Conservation (phyloP, 208 protist species). For the Leptomonas seymouri region DNA sequence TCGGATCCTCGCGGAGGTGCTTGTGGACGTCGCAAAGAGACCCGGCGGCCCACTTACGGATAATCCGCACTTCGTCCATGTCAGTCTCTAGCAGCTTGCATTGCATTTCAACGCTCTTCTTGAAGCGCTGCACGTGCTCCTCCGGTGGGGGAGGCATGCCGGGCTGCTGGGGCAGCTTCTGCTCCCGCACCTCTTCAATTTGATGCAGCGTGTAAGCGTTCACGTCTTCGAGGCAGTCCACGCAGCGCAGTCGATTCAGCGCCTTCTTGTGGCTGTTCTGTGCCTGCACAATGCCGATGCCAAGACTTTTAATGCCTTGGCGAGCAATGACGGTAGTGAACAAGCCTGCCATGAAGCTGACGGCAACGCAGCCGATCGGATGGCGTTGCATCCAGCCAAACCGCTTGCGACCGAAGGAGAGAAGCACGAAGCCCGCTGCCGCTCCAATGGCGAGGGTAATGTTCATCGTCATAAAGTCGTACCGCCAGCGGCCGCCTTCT, state of each 20-base stretch:
- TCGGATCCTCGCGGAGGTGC: constrained; percentile 56
- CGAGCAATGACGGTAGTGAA: constrained; percentile 45
- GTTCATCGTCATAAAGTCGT: constrained; percentile 88
- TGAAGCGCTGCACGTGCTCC: constrained; percentile 60
- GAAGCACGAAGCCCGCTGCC: constrained; percentile 38
- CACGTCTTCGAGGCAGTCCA: constrained; percentile 84
- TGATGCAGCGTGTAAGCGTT: constrained; percentile 61
- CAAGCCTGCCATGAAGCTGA: constrained; percentile 40
- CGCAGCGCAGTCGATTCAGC: constrained; percentile 53
- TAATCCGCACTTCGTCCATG: constrained; percentile 68
- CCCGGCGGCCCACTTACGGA: constrained; percentile 36
- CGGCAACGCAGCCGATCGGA: constrained; percentile 55
- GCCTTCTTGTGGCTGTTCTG: constrained; percentile 77
- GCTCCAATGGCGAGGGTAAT: constrained; percentile 55
- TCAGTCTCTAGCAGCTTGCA: constrained; percentile 68
- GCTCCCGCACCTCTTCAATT: constrained; percentile 55
- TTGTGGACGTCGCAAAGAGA: constrained; percentile 65
- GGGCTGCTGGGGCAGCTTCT: constrained; percentile 58
- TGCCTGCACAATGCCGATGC: constrained; percentile 67
- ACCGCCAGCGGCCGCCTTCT: constrained; percentile 76
- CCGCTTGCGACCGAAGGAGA: constrained; percentile 52
- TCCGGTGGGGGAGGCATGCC: constrained; percentile 77
- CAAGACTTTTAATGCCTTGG: constrained; percentile 55
- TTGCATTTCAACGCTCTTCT: constrained; percentile 60
- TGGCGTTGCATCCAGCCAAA: constrained; percentile 67